These are phyloP conservation scores for Irpex sp. DNA, from an alignment of 1,284 basidiomycete species.

Conservation along the genomic window DNA sequence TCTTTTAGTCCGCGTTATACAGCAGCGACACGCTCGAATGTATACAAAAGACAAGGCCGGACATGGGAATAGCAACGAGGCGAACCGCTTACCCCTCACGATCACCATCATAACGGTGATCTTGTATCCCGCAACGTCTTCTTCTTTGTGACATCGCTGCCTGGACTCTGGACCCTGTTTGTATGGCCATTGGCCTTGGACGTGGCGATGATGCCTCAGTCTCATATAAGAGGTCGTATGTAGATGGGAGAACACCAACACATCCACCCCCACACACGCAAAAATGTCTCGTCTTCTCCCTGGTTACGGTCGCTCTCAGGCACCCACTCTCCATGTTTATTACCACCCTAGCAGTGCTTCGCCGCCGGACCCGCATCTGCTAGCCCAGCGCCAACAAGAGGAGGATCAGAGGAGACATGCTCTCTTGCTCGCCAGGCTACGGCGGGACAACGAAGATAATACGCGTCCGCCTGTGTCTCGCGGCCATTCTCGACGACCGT, in stretches of 20 bases:
- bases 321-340: conserved; percentile 8
- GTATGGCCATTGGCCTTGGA: background rate
- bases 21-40: background rate
- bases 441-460: background rate
- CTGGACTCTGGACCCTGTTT: background rate
- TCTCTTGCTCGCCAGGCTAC: conserved; percentile 3
- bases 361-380: conserved; percentile 5
- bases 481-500: background rate
- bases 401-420: conserved; percentile 7
- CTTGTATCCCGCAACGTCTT: background rate
- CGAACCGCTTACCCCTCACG: background rate
- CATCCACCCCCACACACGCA: background rate
- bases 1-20: background rate
- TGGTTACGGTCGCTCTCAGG: background rate
- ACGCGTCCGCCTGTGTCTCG: background rate
- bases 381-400: conserved; percentile 5
- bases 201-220: background rate
- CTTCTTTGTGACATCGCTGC: conserved; percentile 1
- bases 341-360: conserved; percentile 9
- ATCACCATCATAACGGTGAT: conserved; percentile 1
- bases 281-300: conserved; percentile 6
- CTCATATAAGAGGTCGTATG: background rate
- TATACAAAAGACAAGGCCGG: background rate
- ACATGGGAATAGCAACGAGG: background rate
- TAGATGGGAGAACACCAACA: background rate